Base-by-base conservation (phyloP, 805 yeast genomes). In the Priceomyces fermenticarens region DNA sequence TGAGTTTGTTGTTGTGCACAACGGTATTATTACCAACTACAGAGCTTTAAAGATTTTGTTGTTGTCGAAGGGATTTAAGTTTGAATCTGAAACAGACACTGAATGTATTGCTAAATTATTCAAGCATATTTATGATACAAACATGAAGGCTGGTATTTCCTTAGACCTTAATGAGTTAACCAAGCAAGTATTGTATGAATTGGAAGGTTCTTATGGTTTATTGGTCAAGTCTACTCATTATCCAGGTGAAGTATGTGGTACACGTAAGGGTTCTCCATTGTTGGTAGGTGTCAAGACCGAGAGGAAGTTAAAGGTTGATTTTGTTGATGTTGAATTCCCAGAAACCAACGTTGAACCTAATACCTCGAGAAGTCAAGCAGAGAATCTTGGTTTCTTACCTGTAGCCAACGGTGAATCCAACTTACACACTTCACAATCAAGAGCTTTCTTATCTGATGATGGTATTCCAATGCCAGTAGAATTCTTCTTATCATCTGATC, bases 181-280 rank as follows among this genome's bases (percentile, higher is more conserved):
- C 53, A 93, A 91, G 66, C 88, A 88, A 56, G 97, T 89, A 13
- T 74, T 93, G 51, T 78, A 83, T 56, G 98, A 93, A 68, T 78
- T 93, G 53, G 96, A 93, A 68, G 99, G 99, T 54, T 93, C 99
- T 20, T 93, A 91, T 63, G 99, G 99, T 67, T 74, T 93, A 60
- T 77, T 93, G 60, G 93, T 93, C 55, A 91, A 87, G 68, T 88
- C 97, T 3, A 67, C 78, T 37, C 96, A 88, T 67, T 93, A 81
- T 70, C 99, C 99, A 32, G 87, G 91, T 65, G 99, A 93, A 73
- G 82, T 90, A 38, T 85, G 91, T 57, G 98, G 97, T 52, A 89
- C 97, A 34, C 86, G 98, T 74, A 93, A 90, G 67, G 99, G 99
- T 57, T 90, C 98, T 36, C 99, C 99, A 15, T 75, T 93, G 60